Evolutionary conservation across 257 asterid genomes (phyloP).

Genomic region (Solanum virginianum): DNA sequence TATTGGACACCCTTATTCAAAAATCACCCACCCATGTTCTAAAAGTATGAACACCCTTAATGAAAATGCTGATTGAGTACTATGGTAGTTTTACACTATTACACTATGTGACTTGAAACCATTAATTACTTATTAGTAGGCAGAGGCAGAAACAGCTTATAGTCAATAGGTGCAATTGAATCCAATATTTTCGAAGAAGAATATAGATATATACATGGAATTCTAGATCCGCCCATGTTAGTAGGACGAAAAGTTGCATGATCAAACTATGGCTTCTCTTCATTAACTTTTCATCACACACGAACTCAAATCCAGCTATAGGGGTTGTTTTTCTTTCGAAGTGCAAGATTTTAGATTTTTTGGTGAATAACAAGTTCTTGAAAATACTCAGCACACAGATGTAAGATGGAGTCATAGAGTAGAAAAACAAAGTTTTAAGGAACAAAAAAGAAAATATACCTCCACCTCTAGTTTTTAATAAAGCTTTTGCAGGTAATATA

Average conservation of each 20-base stretch:
- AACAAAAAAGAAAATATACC: not conserved
- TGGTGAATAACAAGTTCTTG: not conserved
- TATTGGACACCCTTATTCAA: too few species aligned
- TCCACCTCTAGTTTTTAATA: slow-evolving; percentile 28
- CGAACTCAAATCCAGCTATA: not conserved
- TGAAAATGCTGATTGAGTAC: not conserved
- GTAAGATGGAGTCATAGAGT: not conserved
- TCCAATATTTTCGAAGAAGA: not conserved
- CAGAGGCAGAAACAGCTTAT: not conserved
- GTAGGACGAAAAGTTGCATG: not conserved
- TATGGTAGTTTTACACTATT: not conserved
- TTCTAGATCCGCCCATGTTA: not conserved
- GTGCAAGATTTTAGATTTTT: not conserved
- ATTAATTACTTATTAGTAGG: not conserved
- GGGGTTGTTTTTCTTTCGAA: not conserved
- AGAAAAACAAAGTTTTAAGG: not conserved
- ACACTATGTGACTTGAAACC: not conserved
- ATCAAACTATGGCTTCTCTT: not conserved
- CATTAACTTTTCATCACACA: not conserved
- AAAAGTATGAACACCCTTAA: too few species aligned
- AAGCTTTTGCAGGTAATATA: slow-evolving; percentile 35
- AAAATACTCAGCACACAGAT: not conserved
- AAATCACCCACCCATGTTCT: too few species aligned
- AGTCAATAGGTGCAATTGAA: not conserved
- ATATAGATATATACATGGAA: not conserved